These are phyloP conservation scores for Alternaria conjuncta DNA, from an alignment of 2,329 filamentous ascomycete genomes.

Conservation along the genomic window DNA sequence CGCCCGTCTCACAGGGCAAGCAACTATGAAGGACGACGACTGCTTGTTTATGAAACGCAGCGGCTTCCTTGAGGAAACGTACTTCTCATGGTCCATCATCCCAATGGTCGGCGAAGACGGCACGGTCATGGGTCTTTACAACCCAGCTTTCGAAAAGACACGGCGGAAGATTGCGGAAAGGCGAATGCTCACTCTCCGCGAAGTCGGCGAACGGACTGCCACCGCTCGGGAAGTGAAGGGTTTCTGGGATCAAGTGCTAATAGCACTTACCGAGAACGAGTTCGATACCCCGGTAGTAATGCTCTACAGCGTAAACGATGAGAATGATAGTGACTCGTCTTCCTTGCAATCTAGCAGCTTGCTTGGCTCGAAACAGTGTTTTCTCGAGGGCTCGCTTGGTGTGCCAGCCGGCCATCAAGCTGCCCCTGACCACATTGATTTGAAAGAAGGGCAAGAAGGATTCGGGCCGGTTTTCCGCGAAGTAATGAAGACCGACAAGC, in stretches of 20 bases:
- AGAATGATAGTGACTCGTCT: constrained; percentile 72
- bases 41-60: constrained; percentile 74
- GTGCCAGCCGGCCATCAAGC: constrained; percentile 69
- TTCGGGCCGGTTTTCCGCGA: constrained; percentile 79
- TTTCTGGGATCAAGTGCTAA: constrained; percentile 75
- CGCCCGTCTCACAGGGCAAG: constrained; percentile 73
- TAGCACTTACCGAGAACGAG: constrained; percentile 75
- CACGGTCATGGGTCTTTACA: constrained; percentile 76
- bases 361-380: constrained; percentile 66
- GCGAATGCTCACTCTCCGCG: constrained; percentile 78
- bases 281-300: constrained; percentile 78
- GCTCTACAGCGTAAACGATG: constrained; percentile 77
- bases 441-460: constrained; percentile 72
- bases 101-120: constrained; percentile 78
- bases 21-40: constrained; percentile 85
- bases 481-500: constrained; percentile 71
- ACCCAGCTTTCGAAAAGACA: constrained; percentile 83
- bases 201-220: constrained; percentile 77
- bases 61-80: constrained; percentile 77
- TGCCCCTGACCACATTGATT: constrained; percentile 68
- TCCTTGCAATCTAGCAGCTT: constrained; percentile 74
- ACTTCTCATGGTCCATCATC: constrained; percentile 83
- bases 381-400: constrained; percentile 75
- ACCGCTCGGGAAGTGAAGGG: constrained; percentile 72
- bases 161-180: constrained; percentile 78